Percentiles rank a stretch among this genome's conserved stretches.
These are phyloP conservation scores for Chloranthus sessilifolius DNA, from an alignment of 164 flowering plant species.

Conservation along the genomic window DNA sequence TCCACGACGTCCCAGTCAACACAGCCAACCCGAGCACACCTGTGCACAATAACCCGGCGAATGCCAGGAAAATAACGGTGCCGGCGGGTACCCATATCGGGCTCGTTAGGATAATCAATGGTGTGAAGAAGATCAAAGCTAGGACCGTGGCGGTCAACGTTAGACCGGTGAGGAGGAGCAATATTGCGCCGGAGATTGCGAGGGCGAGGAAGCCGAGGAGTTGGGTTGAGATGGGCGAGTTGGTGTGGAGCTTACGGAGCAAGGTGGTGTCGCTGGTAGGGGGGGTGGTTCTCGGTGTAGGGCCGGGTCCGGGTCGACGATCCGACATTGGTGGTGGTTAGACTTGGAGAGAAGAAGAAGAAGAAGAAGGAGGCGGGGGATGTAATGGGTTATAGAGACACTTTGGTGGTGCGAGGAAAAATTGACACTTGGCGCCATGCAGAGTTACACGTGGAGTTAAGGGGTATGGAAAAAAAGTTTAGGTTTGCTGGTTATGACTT, in stretches of 20 bases:
- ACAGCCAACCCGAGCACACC: conserved; percentile 38
- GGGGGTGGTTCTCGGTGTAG: conserved; percentile 9
- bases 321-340: conserved; percentile 31
- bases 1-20: conserved; percentile 52
- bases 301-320: conserved; percentile 25
- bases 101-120: conserved; percentile 56
- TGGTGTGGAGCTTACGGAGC: conserved; percentile 37
- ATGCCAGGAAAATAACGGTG: conserved; percentile 30
- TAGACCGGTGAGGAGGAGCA: conserved; percentile 63
- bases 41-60: conserved; percentile 36
- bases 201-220: conserved; percentile 58
- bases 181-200: conserved; percentile 43
- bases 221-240: conserved; percentile 55
- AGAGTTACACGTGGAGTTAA: too few relatives aligned
- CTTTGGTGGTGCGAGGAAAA: too few relatives aligned
- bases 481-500: too few relatives aligned
- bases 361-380: too few relatives aligned
- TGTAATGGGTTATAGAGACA: too few relatives aligned
- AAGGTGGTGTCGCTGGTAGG: conserved; percentile 13
- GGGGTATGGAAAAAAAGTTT: too few relatives aligned
- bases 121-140: conserved; percentile 58
- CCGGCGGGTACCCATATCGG: conserved; percentile 80
- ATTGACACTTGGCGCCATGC: too few relatives aligned
- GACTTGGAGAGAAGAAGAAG: too few relatives aligned
- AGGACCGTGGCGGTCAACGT: conserved; percentile 52